phyloP scores from a whole-genome alignment of 2,329 filamentous ascomycete species.

The Anthostomella pinea region DNA sequence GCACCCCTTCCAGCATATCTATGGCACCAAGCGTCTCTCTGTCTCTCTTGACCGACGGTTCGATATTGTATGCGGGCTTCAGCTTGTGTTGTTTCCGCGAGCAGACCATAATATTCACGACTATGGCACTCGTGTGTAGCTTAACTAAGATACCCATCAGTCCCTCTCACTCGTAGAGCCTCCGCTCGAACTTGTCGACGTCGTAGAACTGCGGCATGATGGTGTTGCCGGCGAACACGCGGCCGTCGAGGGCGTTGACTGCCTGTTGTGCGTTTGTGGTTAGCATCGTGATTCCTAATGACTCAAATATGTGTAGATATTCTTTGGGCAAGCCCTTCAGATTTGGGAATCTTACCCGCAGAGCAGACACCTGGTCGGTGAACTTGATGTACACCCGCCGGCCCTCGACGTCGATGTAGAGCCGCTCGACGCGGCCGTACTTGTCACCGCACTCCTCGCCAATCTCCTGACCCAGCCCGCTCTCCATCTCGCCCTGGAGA shows the following conservation, averaged over 20 bases:
- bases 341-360: conserved; percentile 61
- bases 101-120: no score
- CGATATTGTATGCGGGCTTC: no score
- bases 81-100: no score
- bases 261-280: no score
- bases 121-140: no score
- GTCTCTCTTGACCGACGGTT: no score
- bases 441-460: conserved; percentile 88
- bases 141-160: no score
- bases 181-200: conserved; percentile 74
- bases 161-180: conserved; percentile 45
- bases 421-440: conserved; percentile 80
- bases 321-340: conserved; percentile 1
- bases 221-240: conserved; percentile 82
- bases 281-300: no score
- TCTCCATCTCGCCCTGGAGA: conserved; percentile 72
- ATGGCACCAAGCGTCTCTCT: no score
- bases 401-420: conserved; percentile 67
- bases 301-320: no score
- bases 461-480: conserved; percentile 84
- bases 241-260: conserved; percentile 83
- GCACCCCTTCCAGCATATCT: no score
- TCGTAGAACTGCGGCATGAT: conserved; percentile 84
- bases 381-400: conserved; percentile 89
- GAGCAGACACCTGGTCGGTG: conserved; percentile 76